These are phyloP conservation scores for Volutella citrinella DNA, from an alignment of 2,329 filamentous ascomycete species.

Conservation along the genomic window DNA sequence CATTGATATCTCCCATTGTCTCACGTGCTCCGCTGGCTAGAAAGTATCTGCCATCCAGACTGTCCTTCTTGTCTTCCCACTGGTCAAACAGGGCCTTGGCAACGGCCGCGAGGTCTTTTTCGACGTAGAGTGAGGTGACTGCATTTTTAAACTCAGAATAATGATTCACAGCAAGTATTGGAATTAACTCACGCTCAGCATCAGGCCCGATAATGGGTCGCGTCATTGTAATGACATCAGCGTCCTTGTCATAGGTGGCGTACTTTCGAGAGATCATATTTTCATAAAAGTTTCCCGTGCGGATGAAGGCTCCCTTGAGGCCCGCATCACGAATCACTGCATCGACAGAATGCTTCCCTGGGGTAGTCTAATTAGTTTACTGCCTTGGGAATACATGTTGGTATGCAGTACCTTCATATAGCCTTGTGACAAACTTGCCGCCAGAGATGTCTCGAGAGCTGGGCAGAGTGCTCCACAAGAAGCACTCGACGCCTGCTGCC, in stretches of 20 bases:
- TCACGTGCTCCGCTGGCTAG: conserved; percentile 12
- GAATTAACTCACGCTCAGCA: conserved; percentile 5
- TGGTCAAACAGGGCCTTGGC: conserved; percentile 12
- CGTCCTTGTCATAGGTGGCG: conserved; percentile 8
- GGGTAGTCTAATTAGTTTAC: not conserved
- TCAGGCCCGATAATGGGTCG: conserved; percentile 13
- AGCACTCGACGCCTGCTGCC: conserved; percentile 9
- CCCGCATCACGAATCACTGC: conserved; percentile 12
- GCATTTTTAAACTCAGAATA: not conserved
- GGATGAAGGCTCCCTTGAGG: conserved; percentile 10
- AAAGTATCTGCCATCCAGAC: conserved; percentile 10
- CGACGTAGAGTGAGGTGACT: conserved; percentile 14
- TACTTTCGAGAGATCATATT: conserved; percentile 14
- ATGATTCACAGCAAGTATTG: too few species aligned
- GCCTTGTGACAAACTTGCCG: conserved; percentile 11
- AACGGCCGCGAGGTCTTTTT: conserved; percentile 11
- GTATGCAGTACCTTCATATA: conserved; percentile 8
- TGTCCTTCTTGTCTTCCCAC: conserved; percentile 8
- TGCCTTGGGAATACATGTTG: too few species aligned
- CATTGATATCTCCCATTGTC: conserved; percentile 13
- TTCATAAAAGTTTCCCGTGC: conserved; percentile 14
- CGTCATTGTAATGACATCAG: conserved; percentile 13
- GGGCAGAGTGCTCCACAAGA: conserved; percentile 13
- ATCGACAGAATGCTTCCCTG: conserved; percentile 12
- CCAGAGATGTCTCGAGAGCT: conserved; percentile 13